Evolutionary conservation across 148 eudicot genomes (phyloP), one percentile per base, ranked within the genome.

Genomic region (Dianthus caryophyllus): DNA sequence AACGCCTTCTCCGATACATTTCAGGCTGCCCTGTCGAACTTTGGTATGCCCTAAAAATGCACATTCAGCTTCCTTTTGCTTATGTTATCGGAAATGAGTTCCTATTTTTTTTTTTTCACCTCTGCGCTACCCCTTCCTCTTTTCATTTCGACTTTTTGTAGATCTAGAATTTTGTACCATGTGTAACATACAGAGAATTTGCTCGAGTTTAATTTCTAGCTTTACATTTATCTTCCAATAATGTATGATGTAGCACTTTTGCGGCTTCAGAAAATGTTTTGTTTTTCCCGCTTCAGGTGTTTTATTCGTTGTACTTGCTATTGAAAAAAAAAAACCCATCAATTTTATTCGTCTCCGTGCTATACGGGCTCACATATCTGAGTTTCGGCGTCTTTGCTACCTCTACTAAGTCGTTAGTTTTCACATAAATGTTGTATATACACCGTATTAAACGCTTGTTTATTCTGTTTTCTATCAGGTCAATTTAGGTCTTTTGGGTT

Each of bases 11-110:
- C 84, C n/a, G 85, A 75, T n/a, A 51, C 65, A 72, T 90, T 95
- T 76, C 96, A 90, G 62, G 81, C 89, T 17, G 96, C 97, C 31
- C 77, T 95, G 78, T 85, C 91, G 61, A 75, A 80, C 36, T 90
- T 90, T 58, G 88, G 90, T 39, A 72, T 70, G 71, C 24, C 85
- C 22, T 87, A 79, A 78, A 33, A 38, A 24, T 24, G 51, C 21
- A 36, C 14, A 1, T 50, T 27, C 36, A 29, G 18, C 41, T 4
- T 20, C 12, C 41, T 22, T 36, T 33, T 75, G 66, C 36, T 68
- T 62, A 22, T 60, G 65, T 18, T 64, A 64, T 46, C 26, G 51
- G 70, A 47, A 48, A 33, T 26, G 30, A 29, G 49, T 53, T 48
- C 46, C 57, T 58, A 49, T 49, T 9, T 55, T 47, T 24, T 47